Base-by-base conservation (phyloP, 768 basidiomycete genomes). In the Suillus ampliporus region DNA sequence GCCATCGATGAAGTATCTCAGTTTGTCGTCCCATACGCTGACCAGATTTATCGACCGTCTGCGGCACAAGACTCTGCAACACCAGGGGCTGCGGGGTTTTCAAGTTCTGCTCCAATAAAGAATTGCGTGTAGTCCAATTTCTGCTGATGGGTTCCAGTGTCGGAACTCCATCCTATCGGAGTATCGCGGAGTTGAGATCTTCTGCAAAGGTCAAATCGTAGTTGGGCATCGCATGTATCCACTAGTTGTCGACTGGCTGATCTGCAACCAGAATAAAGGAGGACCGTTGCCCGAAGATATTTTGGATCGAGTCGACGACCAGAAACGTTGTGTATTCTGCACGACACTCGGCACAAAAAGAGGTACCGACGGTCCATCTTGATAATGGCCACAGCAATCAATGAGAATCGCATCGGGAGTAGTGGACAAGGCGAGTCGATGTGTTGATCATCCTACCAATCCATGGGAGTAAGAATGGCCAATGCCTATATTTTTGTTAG, bases 231-330 rank as follows among this genome's bases (percentile, higher is more conserved):
- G 54, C 64, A 35, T 59, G 61, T 40, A 64, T 54, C 63, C 75
- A 84, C 64, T 84, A 84, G 70, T 84, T 83, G 48, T 52, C 67
- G 34, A 78, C 54, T 2, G 68, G 66, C 46, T 79, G 73, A 62
- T 78, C 74, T 7, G 83, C 76, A 71, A 74, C 68, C 8, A 82
- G 65, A 23, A 83, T 69, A 63, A 84, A 76, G 2, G 80, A 83
- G 57, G 82, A 82, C 21, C 82, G 78, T 64, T 83, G 83, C 9
- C 79, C 81, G 15, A 71, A 66, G 13, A 70, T 74, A 21, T 78
- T 71, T 26, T 72, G 71, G 46, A 80, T 64, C 7, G 67, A 70
- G 58, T 80, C 77, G 1, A 80, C 82, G 1, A 67, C 67, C 15
- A 79, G 66, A 14, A 79, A 79, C 34, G 75, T 64, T 9, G 77